phyloP scores from a whole-genome alignment of 2,329 filamentous ascomycete species.

The Mycosphaerella sp. region DNA sequence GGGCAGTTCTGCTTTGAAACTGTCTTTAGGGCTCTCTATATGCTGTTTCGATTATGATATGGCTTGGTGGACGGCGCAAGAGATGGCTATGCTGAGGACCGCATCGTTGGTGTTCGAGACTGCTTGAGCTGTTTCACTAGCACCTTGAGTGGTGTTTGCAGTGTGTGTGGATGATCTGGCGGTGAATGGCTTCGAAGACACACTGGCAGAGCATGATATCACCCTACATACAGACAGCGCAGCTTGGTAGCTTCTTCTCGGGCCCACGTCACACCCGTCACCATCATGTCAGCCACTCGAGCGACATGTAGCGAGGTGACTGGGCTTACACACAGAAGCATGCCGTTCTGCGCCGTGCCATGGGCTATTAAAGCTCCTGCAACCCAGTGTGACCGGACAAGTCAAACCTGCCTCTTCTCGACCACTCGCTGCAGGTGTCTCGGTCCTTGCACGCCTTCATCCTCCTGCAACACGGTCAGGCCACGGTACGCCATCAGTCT shows the following conservation, averaged over 20 bases:
- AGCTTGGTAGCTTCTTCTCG: slow-evolving; percentile 32
- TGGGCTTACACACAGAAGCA: slow-evolving; percentile 40
- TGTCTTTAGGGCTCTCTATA: slow-evolving; percentile 47
- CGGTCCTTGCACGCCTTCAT: slow-evolving; percentile 21
- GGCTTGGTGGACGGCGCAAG: slow-evolving; percentile 13
- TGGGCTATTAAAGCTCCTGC: slow-evolving; percentile 31
- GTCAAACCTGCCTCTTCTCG: slow-evolving; percentile 7
- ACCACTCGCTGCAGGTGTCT: slow-evolving; percentile 27
- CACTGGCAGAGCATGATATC: slow-evolving; percentile 23
- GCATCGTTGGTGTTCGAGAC: slow-evolving; percentile 25
- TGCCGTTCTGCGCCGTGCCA: slow-evolving; percentile 28
- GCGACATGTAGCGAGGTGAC: slow-evolving; percentile 51
- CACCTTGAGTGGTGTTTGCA: slow-evolving; percentile 32
- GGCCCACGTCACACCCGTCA: slow-evolving; percentile 47
- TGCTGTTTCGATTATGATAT: slow-evolving; percentile 15
- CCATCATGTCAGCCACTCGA: slow-evolving; percentile 43
- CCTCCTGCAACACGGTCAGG: slow-evolving; percentile 19
- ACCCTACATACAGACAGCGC: slow-evolving; percentile 44
- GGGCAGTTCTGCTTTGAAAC: slow-evolving; percentile 43
- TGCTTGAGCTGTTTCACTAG: slow-evolving; percentile 26
- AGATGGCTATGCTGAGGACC: slow-evolving; percentile 36
- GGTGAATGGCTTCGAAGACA: slow-evolving; percentile 11
- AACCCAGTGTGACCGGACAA: slow-evolving; percentile 20
- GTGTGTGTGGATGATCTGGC: slow-evolving; percentile 4
- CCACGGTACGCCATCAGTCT: slow-evolving; percentile 22